These are phyloP conservation scores for Evernia prunastri DNA, from an alignment of 495 filamentous ascomycete species.

Conservation along the genomic window DNA sequence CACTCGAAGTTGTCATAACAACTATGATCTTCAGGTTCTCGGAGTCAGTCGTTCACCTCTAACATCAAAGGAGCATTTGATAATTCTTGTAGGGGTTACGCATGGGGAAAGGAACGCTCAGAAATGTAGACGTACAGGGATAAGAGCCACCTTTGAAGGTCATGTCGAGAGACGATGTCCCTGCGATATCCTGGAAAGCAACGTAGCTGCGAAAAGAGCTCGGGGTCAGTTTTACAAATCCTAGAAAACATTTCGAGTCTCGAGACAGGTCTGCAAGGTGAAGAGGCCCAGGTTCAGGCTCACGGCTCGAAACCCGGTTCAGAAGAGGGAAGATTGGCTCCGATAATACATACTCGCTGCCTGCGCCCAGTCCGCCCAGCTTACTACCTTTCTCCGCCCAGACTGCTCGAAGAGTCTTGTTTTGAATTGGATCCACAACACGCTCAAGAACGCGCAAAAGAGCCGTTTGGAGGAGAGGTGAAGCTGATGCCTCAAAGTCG, in stretches of 20 bases:
- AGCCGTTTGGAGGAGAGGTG: constrained; percentile 66
- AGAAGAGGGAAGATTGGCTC: background rate
- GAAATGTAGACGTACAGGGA: constrained; percentile 35
- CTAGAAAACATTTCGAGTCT: background rate
- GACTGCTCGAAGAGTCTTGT: constrained; percentile 63
- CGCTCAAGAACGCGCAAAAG: constrained; percentile 67
- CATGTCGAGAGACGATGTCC: constrained; percentile 82
- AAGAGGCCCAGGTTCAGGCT: too few relatives aligned
- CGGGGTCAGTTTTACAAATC: background rate
- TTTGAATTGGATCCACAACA: constrained; percentile 62
- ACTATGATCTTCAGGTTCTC: constrained; percentile 46
- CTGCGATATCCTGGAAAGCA: constrained; percentile 90
- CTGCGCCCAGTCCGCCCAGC: constrained; percentile 62
- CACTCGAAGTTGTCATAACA: constrained; percentile 87
- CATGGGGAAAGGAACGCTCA: background rate
- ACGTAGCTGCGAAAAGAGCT: constrained; percentile 33
- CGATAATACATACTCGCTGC: constrained; percentile 59
- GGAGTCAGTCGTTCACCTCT: background rate
- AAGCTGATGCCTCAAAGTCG: constrained; percentile 67
- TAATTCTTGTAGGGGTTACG: background rate
- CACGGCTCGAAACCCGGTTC: background rate
- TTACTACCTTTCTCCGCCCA: constrained; percentile 63
- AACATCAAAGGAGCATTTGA: background rate
- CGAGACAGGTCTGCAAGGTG: background rate
- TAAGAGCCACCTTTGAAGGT: constrained; percentile 63